These are phyloP conservation scores for Barnettozyma sucrosica DNA, from an alignment of 805 yeast species.

Conservation along the genomic window DNA sequence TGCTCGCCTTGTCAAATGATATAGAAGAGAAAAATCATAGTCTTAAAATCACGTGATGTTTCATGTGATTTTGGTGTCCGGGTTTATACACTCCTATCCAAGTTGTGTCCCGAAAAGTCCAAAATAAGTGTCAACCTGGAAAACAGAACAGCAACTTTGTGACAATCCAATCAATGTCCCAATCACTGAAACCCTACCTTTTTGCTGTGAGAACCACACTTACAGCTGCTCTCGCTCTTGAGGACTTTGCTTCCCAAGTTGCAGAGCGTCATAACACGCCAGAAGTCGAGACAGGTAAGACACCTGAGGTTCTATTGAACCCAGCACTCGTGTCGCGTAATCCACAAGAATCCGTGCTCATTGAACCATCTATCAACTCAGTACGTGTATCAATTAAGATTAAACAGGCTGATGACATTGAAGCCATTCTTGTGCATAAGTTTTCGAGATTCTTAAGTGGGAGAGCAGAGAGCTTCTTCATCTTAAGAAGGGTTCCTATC, in stretches of 20 bases:
- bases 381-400: conserved; percentile 87
- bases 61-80: conserved; percentile 1
- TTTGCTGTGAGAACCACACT: conserved; percentile 90
- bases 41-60: neutral
- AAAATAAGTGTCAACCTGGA: neutral
- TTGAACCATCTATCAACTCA: conserved; percentile 91
- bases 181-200: conserved; percentile 91
- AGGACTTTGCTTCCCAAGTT: conserved; percentile 89
- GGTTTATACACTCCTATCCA: neutral
- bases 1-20: neutral
- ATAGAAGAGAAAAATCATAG: neutral
- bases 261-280: conserved; percentile 98
- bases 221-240: conserved; percentile 88
- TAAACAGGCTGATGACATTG: conserved; percentile 97
- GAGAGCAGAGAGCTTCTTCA: conserved; percentile 91
- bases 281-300: conserved; percentile 82
- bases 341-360: conserved; percentile 86
- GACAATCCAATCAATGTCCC: conserved; percentile 50
- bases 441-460: conserved; percentile 91
- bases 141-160: neutral
- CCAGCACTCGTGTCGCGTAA: conserved; percentile 90
- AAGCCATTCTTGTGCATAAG: conserved; percentile 87
- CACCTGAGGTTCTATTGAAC: conserved; percentile 79
- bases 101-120: neutral
- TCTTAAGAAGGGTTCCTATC: conserved; percentile 86